These are phyloP conservation scores for Centella asiatica DNA, from an alignment of 129 eudicot species.

Conservation along the genomic window DNA sequence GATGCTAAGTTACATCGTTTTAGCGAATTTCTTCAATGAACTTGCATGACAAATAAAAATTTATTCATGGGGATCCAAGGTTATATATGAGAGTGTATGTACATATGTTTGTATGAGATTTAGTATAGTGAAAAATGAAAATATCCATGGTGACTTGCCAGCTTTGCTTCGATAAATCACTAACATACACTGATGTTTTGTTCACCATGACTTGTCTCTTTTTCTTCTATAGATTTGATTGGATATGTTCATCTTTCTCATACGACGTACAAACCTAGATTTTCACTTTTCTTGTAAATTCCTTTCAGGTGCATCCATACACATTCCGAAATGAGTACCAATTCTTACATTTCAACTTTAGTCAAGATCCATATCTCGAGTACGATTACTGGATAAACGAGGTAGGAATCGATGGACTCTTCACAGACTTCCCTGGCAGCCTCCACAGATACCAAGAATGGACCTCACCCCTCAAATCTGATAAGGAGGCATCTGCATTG, in stretches of 20 bases:
- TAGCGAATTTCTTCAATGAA: too few species aligned
- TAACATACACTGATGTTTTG: too few species aligned
- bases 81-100: too few species aligned
- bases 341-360: slow-evolving; percentile 69
- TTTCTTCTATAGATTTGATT: neutral
- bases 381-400: slow-evolving; percentile 76
- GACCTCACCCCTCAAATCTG: slow-evolving; percentile 43
- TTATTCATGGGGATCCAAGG: too few species aligned
- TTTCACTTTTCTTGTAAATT: neutral
- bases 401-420: slow-evolving; percentile 74
- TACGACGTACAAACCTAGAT: neutral
- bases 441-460: slow-evolving; percentile 71
- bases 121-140: too few species aligned
- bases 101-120: too few species aligned
- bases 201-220: neutral
- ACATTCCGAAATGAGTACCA: slow-evolving; percentile 78
- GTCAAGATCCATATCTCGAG: slow-evolving; percentile 75
- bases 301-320: slow-evolving; percentile 81
- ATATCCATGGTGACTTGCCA: too few species aligned
- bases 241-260: neutral
- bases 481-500: slow-evolving; percentile 30
- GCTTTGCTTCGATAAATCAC: too few species aligned
- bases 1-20: too few species aligned
- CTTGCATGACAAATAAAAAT: too few species aligned
- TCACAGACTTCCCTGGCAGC: slow-evolving; percentile 77